A percentile compares a stretch with the other conserved stretches of the same genome.
Conservation (phyloP, 768 basidiomycete species). For the Russula brevipes region DNA sequence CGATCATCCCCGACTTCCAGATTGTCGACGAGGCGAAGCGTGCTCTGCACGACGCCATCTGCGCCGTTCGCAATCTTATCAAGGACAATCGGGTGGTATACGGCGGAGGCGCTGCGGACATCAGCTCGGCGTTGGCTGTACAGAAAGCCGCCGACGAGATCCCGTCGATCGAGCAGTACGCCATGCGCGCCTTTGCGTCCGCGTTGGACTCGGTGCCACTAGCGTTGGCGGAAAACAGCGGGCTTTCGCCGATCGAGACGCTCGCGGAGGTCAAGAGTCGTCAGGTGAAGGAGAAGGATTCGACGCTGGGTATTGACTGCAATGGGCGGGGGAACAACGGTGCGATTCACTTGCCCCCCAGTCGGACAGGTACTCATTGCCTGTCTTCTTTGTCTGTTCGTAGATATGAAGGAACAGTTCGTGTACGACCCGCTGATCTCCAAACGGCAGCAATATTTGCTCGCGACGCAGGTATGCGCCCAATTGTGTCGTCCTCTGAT, state of each 20-base stretch:
- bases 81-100: slow-evolving; percentile 96
- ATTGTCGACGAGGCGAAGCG: slow-evolving; percentile 99
- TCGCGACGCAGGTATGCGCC: slow-evolving; percentile 82
- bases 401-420: slow-evolving; percentile 97
- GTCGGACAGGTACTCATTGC: not conserved
- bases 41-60: slow-evolving; percentile 95
- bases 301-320: slow-evolving; percentile 91
- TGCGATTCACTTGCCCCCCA: slow-evolving; percentile 33
- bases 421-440: slow-evolving; percentile 97
- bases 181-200: slow-evolving; percentile 97
- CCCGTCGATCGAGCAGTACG: slow-evolving; percentile 97
- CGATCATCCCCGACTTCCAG: slow-evolving; percentile 37
- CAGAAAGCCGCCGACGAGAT: slow-evolving; percentile 96
- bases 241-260: slow-evolving; percentile 92
- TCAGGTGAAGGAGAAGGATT: slow-evolving; percentile 82
- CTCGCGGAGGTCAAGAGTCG: slow-evolving; percentile 92
- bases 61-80: slow-evolving; percentile 92
- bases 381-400: not conserved
- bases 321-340: slow-evolving; percentile 81
- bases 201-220: slow-evolving; percentile 94
- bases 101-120: slow-evolving; percentile 97
- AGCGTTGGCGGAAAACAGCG: slow-evolving; percentile 96
- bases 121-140: slow-evolving; percentile 90
- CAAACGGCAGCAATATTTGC: slow-evolving; percentile 92
- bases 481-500: not conserved